Evolutionary conservation across 345 rosid genomes (phyloP).

Genomic region (Lagerstroemia speciosa): DNA sequence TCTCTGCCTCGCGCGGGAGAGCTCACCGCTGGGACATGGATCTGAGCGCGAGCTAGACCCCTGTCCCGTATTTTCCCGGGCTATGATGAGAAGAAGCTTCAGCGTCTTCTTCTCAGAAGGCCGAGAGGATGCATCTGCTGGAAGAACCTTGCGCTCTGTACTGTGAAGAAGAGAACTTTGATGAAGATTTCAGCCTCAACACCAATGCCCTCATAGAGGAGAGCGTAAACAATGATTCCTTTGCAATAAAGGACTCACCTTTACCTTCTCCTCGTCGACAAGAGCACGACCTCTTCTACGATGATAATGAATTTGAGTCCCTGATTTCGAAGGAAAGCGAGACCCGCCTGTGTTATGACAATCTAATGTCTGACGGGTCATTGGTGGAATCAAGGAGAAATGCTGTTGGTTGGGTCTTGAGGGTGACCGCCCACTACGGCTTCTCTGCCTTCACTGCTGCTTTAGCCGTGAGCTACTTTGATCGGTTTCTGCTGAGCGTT

Average conservation of each 20-base stretch:
- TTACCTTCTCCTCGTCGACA: neutral
- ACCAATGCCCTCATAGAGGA: neutral
- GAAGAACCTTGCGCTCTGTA: conserved; percentile 3
- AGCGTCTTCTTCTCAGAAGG: neutral
- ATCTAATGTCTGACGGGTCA: neutral
- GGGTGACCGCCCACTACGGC: neutral
- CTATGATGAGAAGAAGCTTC: conserved; percentile 3
- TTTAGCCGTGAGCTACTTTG: conserved; percentile 9
- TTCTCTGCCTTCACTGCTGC: conserved; percentile 9
- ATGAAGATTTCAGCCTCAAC: neutral
- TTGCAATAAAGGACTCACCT: conserved; percentile 4
- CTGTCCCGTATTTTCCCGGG: neutral
- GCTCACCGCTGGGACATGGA: conserved; percentile 2
- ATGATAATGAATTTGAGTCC: neutral
- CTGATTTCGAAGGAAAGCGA: conserved; percentile 6
- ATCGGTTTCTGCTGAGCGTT: neutral
- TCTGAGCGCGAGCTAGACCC: neutral
- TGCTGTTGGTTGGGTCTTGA: conserved; percentile 1
- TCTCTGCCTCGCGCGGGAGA: neutral
- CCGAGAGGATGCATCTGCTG: neutral
- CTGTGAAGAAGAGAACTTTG: conserved; percentile 8
- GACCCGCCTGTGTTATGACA: neutral
- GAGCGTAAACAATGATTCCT: neutral
- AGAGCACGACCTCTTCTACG: neutral
- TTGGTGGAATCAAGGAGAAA: conserved; percentile 1